phyloP scores from a whole-genome alignment of 192 early-diverging fungal genomes.

The Coemansia sp. region DNA sequence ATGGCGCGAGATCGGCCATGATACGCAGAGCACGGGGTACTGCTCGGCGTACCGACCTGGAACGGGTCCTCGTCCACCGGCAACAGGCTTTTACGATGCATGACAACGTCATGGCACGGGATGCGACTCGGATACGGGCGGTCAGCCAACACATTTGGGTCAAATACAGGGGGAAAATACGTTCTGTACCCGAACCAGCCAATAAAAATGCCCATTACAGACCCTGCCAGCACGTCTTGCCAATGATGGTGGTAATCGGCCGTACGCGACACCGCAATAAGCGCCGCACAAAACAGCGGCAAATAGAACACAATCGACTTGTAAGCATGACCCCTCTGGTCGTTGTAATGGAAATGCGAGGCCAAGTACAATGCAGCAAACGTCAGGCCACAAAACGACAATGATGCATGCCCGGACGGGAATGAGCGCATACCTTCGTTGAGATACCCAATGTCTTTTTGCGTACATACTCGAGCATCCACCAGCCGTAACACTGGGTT shows the following conservation, averaged over 20 bases:
- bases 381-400: constrained; percentile 66
- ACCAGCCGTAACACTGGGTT: constrained; percentile 60
- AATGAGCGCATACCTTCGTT: constrained; percentile 80
- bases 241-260: constrained; percentile 66
- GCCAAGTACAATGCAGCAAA: constrained; percentile 67
- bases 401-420: constrained; percentile 81
- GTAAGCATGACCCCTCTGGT: constrained; percentile 64
- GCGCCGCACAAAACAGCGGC: constrained; percentile 45
- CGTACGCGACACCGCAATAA: constrained; percentile 59
- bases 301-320: constrained; percentile 58
- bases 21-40: neutral
- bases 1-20: neutral
- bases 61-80: constrained; percentile 44
- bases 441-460: constrained; percentile 52
- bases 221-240: constrained; percentile 65
- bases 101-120: constrained; percentile 4
- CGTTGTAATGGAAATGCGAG: constrained; percentile 64
- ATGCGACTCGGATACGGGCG: constrained; percentile 51
- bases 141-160: constrained; percentile 30
- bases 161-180: constrained; percentile 38
- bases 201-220: constrained; percentile 29
- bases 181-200: constrained; percentile 48
- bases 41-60: constrained; percentile 21
- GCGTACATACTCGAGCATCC: constrained; percentile 60
- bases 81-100: constrained; percentile 5